Conservation (phyloP, 306 rosid species). For the Acacia acuminata region DNA sequence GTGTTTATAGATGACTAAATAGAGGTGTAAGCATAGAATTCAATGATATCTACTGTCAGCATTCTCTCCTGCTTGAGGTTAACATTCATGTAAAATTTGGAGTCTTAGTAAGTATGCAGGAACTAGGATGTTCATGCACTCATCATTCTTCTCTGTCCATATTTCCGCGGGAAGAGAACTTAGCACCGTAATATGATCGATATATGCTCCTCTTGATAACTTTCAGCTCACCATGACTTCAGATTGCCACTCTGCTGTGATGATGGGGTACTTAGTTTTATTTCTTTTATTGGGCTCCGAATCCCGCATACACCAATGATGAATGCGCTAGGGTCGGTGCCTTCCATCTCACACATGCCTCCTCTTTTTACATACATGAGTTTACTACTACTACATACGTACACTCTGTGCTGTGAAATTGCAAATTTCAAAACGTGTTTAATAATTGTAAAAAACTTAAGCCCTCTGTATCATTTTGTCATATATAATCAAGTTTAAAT, state of each 20-base stretch:
- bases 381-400: no score
- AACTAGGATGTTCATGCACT: not conserved
- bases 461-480: not conserved
- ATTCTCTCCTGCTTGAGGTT: not conserved
- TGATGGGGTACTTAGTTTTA: not conserved
- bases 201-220: not conserved
- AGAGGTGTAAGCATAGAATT: slow-evolving; percentile 16
- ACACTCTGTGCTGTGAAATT: not conserved
- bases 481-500: not conserved
- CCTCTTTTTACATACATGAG: not conserved
- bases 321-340: slow-evolving; percentile 31
- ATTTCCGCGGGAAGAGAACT: not conserved
- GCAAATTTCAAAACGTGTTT: not conserved
- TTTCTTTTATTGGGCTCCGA: not conserved
- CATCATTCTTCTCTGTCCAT: not conserved
- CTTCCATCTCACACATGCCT: not conserved
- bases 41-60: slow-evolving; percentile 1
- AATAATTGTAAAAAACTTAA: not conserved
- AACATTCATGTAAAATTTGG: not conserved
- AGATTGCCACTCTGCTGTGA: not conserved
- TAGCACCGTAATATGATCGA: not conserved
- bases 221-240: not conserved
- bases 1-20: slow-evolving; percentile 31
- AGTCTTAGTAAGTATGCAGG: not conserved
- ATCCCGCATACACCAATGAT: slow-evolving; percentile 31